Conservation (phyloP, 192 early-diverging fungal genomes). For the Coemansia sp. region DNA sequence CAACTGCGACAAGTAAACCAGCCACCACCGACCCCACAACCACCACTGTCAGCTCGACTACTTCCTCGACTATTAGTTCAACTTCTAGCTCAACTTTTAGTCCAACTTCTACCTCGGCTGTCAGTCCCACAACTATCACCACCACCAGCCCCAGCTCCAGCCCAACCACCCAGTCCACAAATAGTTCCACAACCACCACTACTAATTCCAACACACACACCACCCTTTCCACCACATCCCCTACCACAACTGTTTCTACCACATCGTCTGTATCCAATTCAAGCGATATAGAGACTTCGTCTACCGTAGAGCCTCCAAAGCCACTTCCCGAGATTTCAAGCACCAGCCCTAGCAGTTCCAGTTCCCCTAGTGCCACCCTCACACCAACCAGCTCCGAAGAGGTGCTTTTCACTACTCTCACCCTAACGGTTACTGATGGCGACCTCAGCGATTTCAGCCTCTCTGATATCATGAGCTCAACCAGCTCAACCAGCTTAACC, state of each 20-base stretch:
- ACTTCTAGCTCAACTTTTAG: too few species aligned
- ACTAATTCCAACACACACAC: background rate
- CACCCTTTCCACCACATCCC: background rate
- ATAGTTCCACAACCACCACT: background rate
- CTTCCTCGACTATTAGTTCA: too few species aligned
- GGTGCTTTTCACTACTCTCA: background rate
- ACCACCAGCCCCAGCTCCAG: too few species aligned
- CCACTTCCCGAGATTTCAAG: too few species aligned
- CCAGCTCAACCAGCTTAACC: background rate
- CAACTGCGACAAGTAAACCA: too few species aligned
- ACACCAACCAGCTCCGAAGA: background rate
- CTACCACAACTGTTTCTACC: conserved; percentile 3
- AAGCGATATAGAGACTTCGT: background rate
- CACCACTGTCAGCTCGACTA: background rate
- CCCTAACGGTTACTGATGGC: background rate
- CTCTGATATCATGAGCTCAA: background rate
- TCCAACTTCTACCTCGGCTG: too few species aligned
- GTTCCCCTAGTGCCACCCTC: conserved; percentile 2
- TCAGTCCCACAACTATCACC: too few species aligned
- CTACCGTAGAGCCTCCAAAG: too few species aligned
- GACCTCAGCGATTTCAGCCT: background rate
- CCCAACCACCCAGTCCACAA: background rate
- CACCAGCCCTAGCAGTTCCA: background rate
- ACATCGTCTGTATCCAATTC: conserved; percentile 1
- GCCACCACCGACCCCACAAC: background rate